Evolutionary conservation across 176 grass and related monocot species (phyloP).

Genomic region (Eragrostis curvula): DNA sequence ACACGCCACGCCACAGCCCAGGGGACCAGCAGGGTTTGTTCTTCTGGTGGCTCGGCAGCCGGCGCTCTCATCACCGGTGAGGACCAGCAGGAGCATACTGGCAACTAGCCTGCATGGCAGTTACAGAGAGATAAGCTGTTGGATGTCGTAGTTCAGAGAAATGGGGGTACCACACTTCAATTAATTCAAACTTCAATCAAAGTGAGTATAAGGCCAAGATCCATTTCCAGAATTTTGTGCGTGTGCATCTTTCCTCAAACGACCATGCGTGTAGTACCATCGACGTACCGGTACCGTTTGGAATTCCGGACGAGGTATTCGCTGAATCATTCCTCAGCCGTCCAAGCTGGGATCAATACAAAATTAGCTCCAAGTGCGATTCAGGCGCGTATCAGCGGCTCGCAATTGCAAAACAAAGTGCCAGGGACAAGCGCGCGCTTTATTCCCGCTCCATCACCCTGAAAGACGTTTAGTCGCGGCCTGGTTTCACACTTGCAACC

Average conservation of each 20-base stretch:
- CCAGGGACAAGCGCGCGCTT: slow-evolving; percentile 38
- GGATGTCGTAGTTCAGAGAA: background rate
- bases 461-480: slow-evolving; percentile 27
- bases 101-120: slow-evolving; percentile 22
- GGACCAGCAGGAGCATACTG: background rate
- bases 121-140: slow-evolving; percentile 18
- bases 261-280: background rate
- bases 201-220: background rate
- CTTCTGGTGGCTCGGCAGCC: background rate
- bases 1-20: background rate
- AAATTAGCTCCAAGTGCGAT: slow-evolving; percentile 6
- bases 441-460: slow-evolving; percentile 48
- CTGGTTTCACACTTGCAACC: slow-evolving; percentile 44
- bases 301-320: slow-evolving; percentile 19
- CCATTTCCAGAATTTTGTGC: background rate
- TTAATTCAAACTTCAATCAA: slow-evolving; percentile 22
- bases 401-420: slow-evolving; percentile 31
- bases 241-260: background rate
- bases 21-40: slow-evolving; percentile 27
- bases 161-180: slow-evolving; percentile 24
- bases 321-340: slow-evolving; percentile 45
- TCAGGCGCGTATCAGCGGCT: background rate
- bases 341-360: slow-evolving; percentile 27
- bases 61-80: background rate
- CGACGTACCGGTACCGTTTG: slow-evolving; percentile 10